These are phyloP conservation scores for Calonectria pseudoreteaudii DNA, from an alignment of 2,329 filamentous ascomycete species.

Conservation along the genomic window DNA sequence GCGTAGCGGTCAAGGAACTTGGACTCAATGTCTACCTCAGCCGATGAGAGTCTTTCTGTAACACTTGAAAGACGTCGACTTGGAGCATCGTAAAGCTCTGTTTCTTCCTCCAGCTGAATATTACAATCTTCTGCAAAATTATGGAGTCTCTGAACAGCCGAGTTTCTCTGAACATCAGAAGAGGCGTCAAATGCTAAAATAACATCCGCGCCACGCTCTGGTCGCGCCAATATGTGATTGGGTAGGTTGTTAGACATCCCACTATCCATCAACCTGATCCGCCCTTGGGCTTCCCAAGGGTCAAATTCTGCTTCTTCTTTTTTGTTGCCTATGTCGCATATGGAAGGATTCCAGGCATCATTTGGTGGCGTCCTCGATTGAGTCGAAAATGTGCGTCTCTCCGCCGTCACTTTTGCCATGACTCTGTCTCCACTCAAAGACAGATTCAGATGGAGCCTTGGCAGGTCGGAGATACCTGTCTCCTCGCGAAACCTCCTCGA, in stretches of 20 bases:
- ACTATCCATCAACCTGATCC: slow-evolving; percentile 34
- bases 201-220: slow-evolving; percentile 30
- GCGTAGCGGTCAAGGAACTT: slow-evolving; percentile 23
- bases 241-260: slow-evolving; percentile 41
- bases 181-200: slow-evolving; percentile 37
- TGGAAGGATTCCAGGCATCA: neutral
- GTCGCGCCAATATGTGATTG: slow-evolving; percentile 31
- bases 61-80: accelerated
- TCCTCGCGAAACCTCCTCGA: neutral
- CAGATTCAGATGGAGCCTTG: neutral
- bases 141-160: slow-evolving; percentile 32
- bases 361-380: neutral
- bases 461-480: neutral
- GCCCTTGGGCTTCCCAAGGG: slow-evolving; percentile 37
- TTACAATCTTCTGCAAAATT: slow-evolving; percentile 37
- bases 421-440: slow-evolving; percentile 10
- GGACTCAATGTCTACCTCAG: neutral
- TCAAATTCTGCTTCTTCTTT: accelerated
- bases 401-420: slow-evolving; percentile 12
- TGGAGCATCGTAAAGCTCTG: neutral
- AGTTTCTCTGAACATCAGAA: slow-evolving; percentile 31
- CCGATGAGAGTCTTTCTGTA: accelerated
- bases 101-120: slow-evolving; percentile 24
- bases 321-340: neutral
- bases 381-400: slow-evolving; percentile 4